phyloP scores from a whole-genome alignment of 2,329 filamentous ascomycete genomes.

The Zelopaecilomyces penicillatus region DNA sequence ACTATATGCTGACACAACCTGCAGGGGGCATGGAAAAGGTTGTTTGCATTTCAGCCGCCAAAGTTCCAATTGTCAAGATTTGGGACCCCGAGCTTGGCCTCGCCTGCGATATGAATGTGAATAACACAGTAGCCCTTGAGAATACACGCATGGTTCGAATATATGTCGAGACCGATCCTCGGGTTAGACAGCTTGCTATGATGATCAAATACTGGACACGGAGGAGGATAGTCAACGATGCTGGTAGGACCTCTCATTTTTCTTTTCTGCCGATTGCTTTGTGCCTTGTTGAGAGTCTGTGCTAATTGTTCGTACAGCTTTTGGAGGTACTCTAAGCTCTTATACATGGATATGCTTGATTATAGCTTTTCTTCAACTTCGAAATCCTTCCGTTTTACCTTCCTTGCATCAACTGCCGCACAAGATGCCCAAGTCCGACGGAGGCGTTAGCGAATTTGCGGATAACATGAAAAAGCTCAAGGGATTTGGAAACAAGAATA shows the following conservation, averaged over 20 bases:
- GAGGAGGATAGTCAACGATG: conserved; percentile 86
- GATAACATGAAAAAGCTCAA: conserved; percentile 71
- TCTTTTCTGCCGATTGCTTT: conserved; percentile 8
- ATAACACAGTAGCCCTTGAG: conserved; percentile 88
- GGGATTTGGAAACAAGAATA: conserved; percentile 71
- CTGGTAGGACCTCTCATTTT: conserved; percentile 52
- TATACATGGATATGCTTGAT: conserved; percentile 99
- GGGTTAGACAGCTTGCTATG: conserved; percentile 89
- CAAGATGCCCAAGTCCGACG: conserved; percentile 47
- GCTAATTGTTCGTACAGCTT: conserved; percentile 46
- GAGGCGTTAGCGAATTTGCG: conserved; percentile 68
- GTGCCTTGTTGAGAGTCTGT: neutral
- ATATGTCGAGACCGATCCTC: conserved; percentile 86
- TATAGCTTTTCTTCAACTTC: conserved; percentile 87
- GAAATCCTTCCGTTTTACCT: conserved; percentile 75
- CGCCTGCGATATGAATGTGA: conserved; percentile 97
- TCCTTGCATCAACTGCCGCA: conserved; percentile 63
- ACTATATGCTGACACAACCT: conserved; percentile 23
- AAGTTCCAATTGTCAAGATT: conserved; percentile 96
- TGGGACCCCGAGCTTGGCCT: conserved; percentile 91
- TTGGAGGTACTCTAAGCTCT: conserved; percentile 89
- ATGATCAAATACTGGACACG: conserved; percentile 97
- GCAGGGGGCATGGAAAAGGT: conserved; percentile 95
- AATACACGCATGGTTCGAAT: conserved; percentile 98
- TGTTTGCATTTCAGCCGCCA: conserved; percentile 87